Conservation (phyloP, 2,329 filamentous ascomycete species). For the Fusarium pilosicola region DNA sequence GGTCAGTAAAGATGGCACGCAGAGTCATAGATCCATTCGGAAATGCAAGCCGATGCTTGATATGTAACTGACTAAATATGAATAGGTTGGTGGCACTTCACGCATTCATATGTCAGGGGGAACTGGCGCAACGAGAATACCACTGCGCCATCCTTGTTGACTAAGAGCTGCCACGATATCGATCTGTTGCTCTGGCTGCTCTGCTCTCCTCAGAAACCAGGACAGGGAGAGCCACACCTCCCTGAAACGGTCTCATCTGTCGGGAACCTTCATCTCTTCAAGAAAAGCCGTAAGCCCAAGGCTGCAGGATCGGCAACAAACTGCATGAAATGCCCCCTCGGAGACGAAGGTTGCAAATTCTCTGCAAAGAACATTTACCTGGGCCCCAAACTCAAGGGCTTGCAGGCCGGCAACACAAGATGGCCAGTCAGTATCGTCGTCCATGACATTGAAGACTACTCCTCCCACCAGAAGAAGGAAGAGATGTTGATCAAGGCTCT, state of each 20-base stretch:
- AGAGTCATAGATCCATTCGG: background rate
- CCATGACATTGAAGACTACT: slow-evolving; percentile 87
- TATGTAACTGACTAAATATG: background rate
- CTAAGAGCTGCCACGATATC: slow-evolving; percentile 96
- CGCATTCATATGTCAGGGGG: slow-evolving; percentile 89
- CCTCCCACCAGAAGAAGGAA: slow-evolving; percentile 53
- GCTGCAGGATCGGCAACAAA: slow-evolving; percentile 83
- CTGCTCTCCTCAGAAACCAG: slow-evolving; percentile 70
- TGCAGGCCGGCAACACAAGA: slow-evolving; percentile 72
- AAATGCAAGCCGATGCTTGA: background rate
- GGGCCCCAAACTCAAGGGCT: slow-evolving; percentile 66
- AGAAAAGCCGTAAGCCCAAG: slow-evolving; percentile 77
- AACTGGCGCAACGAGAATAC: slow-evolving; percentile 89
- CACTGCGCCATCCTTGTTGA: slow-evolving; percentile 84
- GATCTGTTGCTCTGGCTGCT: slow-evolving; percentile 93
- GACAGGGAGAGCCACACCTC: slow-evolving; percentile 69
- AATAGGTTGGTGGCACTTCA: slow-evolving; percentile 92
- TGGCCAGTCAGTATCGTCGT: slow-evolving; percentile 94
- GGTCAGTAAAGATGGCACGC: background rate
- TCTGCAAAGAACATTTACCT: slow-evolving; percentile 87
- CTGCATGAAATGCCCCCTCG: slow-evolving; percentile 76
- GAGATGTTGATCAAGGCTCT: slow-evolving; percentile 57
- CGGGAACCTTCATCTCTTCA: slow-evolving; percentile 83
- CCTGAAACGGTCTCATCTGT: slow-evolving; percentile 80
- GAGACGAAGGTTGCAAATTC: slow-evolving; percentile 81